phyloP scores from a whole-genome alignment of 495 filamentous ascomycete genomes.

The Clavariopsis aquatica region DNA sequence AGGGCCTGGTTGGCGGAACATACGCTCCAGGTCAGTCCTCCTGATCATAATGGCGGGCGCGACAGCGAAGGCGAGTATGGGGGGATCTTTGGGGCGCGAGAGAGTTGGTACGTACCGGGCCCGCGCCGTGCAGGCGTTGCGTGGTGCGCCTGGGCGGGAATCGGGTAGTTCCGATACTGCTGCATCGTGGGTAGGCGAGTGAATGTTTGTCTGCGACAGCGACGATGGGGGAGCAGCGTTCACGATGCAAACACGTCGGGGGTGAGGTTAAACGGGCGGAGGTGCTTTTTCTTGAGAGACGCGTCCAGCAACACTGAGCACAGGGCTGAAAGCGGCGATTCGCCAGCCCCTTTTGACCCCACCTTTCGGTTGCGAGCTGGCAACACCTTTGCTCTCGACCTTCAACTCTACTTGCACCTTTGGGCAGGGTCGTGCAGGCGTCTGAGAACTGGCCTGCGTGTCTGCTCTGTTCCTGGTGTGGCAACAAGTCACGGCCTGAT shows the following conservation, averaged over 20 bases:
- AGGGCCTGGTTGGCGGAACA: slow-evolving; percentile 46
- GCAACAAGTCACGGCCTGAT: neutral
- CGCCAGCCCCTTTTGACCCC: slow-evolving; percentile 24
- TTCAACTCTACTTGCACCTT: neutral
- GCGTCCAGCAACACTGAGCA: slow-evolving; percentile 32
- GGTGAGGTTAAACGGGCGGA: slow-evolving; percentile 21
- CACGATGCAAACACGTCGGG: slow-evolving; percentile 19
- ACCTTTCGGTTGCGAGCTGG: slow-evolving; percentile 20
- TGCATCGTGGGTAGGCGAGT: slow-evolving; percentile 39
- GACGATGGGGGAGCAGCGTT: slow-evolving; percentile 24
- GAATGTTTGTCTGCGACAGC: slow-evolving; percentile 13
- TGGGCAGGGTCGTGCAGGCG: neutral
- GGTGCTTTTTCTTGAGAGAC: slow-evolving; percentile 27
- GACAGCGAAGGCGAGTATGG: neutral
- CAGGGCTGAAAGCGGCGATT: slow-evolving; percentile 35
- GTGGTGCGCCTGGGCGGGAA: slow-evolving; percentile 38
- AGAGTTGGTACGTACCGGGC: slow-evolving; percentile 37
- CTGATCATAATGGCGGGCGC: slow-evolving; percentile 40
- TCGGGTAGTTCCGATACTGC: slow-evolving; percentile 45
- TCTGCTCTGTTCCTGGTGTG: neutral
- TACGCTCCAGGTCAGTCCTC: slow-evolving; percentile 45
- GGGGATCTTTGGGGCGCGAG: slow-evolving; percentile 4
- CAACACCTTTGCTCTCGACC: slow-evolving; percentile 8
- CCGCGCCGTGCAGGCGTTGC: slow-evolving; percentile 37
- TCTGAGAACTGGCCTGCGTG: slow-evolving; percentile 5